Evolutionary conservation across 257 asterid genomes (phyloP).

Genomic region (Vinca minor): DNA sequence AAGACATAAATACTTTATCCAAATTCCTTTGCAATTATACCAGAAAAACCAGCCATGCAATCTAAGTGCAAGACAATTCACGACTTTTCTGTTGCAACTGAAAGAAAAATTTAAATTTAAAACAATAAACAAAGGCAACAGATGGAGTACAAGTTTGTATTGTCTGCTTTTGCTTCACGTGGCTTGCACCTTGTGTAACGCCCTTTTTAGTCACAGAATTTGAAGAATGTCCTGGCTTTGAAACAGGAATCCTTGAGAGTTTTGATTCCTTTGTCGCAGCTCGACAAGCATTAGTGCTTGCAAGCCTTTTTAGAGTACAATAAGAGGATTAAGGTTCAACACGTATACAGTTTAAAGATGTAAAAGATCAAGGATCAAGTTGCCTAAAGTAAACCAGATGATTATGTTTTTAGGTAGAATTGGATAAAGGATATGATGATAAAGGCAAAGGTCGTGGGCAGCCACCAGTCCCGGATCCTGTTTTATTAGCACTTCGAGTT

Average conservation of each 20-base stretch:
- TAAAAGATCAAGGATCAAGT: constrained; percentile 15
- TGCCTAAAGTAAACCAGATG: constrained; percentile 4
- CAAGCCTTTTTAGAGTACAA: constrained; percentile 61
- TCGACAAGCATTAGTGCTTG: constrained; percentile 41
- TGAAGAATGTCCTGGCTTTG: constrained; percentile 43
- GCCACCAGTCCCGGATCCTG: constrained; percentile 31
- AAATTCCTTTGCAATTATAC: constrained; percentile 11
- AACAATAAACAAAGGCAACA: constrained; percentile 15
- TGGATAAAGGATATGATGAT: constrained; percentile 70
- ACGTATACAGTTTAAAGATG: too few relatives aligned
- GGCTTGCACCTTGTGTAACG: constrained; percentile 29
- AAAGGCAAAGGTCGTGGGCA: constrained; percentile 47
- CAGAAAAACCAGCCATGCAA: constrained; percentile 9
- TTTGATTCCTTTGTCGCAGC: constrained; percentile 49
- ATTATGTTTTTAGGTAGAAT: constrained; percentile 4
- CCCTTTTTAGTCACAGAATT: constrained; percentile 28
- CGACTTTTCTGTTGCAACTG: constrained; percentile 1
- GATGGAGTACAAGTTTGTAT: constrained; percentile 12
- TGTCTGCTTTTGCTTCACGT: constrained; percentile 41
- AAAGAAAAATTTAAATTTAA: too few relatives aligned
- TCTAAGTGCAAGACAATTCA: background rate
- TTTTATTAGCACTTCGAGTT: constrained; percentile 30
- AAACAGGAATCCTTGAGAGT: constrained; percentile 48
- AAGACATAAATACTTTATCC: constrained; percentile 2
- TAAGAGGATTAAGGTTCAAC: constrained; percentile 46